Conservation (phyloP, 2,329 filamentous ascomycete genomes). For the Chaetomiaceae sp. region DNA sequence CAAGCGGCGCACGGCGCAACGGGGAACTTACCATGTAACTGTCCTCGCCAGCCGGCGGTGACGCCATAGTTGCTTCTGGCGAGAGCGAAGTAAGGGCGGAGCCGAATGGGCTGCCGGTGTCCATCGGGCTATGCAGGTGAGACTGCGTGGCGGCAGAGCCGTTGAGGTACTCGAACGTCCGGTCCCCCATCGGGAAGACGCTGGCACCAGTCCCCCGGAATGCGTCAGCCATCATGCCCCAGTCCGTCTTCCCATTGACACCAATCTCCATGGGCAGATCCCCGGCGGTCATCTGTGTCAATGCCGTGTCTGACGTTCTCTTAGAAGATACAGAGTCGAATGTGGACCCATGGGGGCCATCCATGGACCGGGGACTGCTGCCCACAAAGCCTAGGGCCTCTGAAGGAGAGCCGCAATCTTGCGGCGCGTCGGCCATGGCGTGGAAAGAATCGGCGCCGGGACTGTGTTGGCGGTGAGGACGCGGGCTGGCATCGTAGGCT, state of each 20-base stretch:
- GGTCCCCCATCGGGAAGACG: constrained; percentile 13
- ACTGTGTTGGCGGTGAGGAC: constrained; percentile 14
- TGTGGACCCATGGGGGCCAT: constrained; percentile 26
- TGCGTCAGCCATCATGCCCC: constrained; percentile 32
- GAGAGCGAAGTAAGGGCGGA: constrained; percentile 6
- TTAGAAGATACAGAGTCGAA: constrained; percentile 47
- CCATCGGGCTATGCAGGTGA: constrained; percentile 30
- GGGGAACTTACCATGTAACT: constrained; percentile 7
- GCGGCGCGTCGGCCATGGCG: constrained; percentile 10
- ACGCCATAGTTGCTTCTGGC: constrained; percentile 5
- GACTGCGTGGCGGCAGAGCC: constrained; percentile 26
- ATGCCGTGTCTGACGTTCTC: constrained; percentile 43
- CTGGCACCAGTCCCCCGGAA: neutral
- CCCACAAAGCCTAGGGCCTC: constrained; percentile 16
- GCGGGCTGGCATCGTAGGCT: constrained; percentile 17
- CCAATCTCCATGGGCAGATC: constrained; percentile 44
- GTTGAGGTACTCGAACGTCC: constrained; percentile 23
- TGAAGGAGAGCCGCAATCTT: constrained; percentile 18
- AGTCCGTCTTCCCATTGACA: constrained; percentile 40
- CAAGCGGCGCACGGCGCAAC: neutral
- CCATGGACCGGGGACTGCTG: constrained; percentile 22
- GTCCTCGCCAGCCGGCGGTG: constrained; percentile 10
- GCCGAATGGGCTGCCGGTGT: constrained; percentile 24
- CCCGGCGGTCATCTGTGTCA: constrained; percentile 40
- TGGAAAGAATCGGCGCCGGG: constrained; percentile 14